These are phyloP conservation scores for Pachysandra terminalis DNA, from an alignment of 164 flowering plant genomes.

Conservation along the genomic window DNA sequence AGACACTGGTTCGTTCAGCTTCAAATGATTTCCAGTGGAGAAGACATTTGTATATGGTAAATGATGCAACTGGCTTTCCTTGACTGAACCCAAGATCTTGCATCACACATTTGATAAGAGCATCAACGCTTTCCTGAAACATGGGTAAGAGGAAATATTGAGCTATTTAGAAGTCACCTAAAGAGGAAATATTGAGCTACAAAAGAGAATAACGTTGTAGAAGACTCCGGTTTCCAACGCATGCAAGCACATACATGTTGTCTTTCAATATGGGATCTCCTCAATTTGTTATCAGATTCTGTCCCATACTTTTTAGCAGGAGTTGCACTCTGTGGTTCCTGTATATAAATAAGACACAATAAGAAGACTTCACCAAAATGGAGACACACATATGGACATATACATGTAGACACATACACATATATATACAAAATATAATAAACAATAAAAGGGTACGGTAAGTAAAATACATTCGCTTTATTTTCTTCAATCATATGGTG, in stretches of 20 bases:
- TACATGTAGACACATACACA: no score
- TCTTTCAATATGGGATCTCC: slow-evolving; percentile 64
- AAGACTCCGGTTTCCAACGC: background rate
- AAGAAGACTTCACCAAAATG: background rate
- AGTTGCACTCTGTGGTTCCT: slow-evolving; percentile 61
- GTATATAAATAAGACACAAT: slow-evolving; percentile 26
- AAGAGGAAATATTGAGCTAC: slow-evolving; percentile 3
- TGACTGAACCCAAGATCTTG: slow-evolving; percentile 85
- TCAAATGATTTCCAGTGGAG: slow-evolving; percentile 76
- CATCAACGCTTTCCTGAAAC: slow-evolving; percentile 85
- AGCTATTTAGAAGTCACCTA: background rate
- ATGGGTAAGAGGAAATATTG: slow-evolving; percentile 5
- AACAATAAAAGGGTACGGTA: slow-evolving; percentile 1
- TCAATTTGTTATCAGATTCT: slow-evolving; percentile 54
- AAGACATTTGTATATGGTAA: slow-evolving; percentile 61
- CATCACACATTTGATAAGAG: slow-evolving; percentile 74
- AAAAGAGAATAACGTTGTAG: background rate
- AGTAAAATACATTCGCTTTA: slow-evolving; percentile 35
- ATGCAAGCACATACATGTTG: slow-evolving; percentile 60
- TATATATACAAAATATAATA: background rate
- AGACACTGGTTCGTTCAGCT: slow-evolving; percentile 66
- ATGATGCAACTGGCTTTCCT: slow-evolving; percentile 65
- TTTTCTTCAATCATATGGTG: slow-evolving; percentile 49
- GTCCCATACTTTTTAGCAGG: slow-evolving; percentile 48
- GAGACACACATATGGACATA: background rate